Evolutionary conservation across 495 filamentous ascomycete species (phyloP), one percentile per base, ranked within the genome.

Genomic region (Delitschia confertaspora): DNA sequence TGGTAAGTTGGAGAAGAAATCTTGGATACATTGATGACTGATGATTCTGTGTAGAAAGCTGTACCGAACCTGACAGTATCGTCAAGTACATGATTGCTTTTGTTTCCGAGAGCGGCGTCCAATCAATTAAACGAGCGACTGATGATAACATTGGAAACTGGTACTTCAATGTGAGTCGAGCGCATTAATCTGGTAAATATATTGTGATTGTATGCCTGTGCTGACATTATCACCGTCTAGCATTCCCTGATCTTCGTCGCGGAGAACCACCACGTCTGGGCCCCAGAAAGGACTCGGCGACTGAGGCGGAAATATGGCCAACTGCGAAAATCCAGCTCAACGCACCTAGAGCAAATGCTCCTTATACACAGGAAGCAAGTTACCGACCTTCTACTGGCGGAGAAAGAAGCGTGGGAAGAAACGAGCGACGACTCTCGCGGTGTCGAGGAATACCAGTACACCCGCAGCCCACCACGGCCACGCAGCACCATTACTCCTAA

Each of bases 181-280:
- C 37, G 27, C 8, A 16, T 13, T 30, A 42, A 20, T 26, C 23
- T 33, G n/a, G n/a, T n/a, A n/a, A n/a, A n/a, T n/a, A n/a, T n/a
- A n/a, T n/a, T n/a, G n/a, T n/a, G n/a, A n/a, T n/a, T n/a, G n/a
- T n/a, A n/a, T n/a, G n/a, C n/a, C n/a, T n/a, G n/a, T n/a, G n/a
- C n/a, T n/a, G n/a, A 21, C 9, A 19, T 14, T 16, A n/a, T 7
- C 17, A 2, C 30, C 23, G n/a, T 13, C 11, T 26, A 66, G 63
- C 56, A 65, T 36, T 69, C 66, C n/a, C 42, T 59, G 1, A 79
- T 93, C 42, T 88, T 81, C 52, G 83, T 93, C 18, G 69, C 78
- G 0, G 65, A 69, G 19, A 66, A 76, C 32, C 88, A 93, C 52
- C 71, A 74, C 6, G 76, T 82, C 47, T 93, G 85, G 85, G 62